Evolutionary conservation across 208 protist species (phyloP).

Genomic region (Wallacemonas sp.): DNA sequence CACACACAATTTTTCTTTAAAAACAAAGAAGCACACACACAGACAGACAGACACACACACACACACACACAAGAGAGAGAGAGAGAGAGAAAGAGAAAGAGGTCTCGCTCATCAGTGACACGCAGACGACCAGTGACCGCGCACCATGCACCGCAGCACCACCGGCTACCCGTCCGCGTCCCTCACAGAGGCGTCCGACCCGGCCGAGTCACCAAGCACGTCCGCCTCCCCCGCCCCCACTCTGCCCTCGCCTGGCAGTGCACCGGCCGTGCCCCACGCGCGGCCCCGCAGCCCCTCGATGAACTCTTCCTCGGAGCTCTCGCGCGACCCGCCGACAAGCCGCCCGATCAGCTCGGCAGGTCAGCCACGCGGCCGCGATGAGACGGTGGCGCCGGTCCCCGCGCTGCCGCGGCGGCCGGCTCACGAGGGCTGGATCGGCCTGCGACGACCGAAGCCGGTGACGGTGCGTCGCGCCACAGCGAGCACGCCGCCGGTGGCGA

Average conservation of each 20-base stretch:
- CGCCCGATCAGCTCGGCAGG: background rate
- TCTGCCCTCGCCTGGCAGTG: too few species aligned
- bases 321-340: background rate
- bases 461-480: background rate
- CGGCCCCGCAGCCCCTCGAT: too few species aligned
- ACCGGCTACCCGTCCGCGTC: background rate
- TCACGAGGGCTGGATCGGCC: background rate
- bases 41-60: too few species aligned
- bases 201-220: background rate
- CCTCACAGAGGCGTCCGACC: background rate
- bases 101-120: too few species aligned
- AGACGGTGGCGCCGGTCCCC: background rate
- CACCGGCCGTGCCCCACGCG: too few species aligned
- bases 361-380: background rate
- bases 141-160: slow-evolving; percentile 1
- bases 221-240: background rate
- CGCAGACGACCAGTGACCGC: too few species aligned
- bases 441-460: slow-evolving; percentile 3
- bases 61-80: too few species aligned
- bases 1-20: too few species aligned
- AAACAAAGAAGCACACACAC: too few species aligned
- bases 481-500: background rate
- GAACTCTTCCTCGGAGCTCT: background rate
- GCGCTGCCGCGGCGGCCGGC: background rate
- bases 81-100: too few species aligned